Evolutionary conservation across 148 eudicot species (phyloP).

Genomic region (Vaccinium vitisidaea): DNA sequence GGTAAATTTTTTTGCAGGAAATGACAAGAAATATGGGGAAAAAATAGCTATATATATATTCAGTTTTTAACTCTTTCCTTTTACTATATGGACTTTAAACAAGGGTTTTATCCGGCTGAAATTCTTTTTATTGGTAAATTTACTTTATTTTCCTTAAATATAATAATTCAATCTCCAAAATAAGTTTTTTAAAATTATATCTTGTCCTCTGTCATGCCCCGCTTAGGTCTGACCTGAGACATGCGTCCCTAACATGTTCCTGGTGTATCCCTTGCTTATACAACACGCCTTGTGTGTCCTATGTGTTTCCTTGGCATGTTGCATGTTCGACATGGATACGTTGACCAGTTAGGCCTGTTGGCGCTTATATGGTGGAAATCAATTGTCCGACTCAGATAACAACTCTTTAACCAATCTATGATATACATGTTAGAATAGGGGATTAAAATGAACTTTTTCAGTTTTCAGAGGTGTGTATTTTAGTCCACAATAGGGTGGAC

Average conservation of each 20-base stretch:
- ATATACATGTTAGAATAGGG: neutral
- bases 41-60: too few relatives aligned
- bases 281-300: neutral
- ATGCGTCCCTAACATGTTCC: neutral
- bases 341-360: neutral
- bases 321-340: neutral
- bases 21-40: neutral
- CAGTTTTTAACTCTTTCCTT: neutral
- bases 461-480: neutral
- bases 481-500: neutral
- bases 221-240: neutral
- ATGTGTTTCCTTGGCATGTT: neutral
- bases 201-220: neutral
- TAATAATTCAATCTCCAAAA: neutral
- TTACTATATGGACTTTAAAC: neutral
- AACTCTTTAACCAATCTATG: neutral
- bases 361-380: too few relatives aligned
- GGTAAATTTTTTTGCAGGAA: neutral
- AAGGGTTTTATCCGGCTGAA: neutral
- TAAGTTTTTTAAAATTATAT: neutral
- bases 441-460: neutral
- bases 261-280: neutral
- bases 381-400: neutral
- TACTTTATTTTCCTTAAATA: neutral
- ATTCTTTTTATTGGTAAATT: neutral